phyloP scores from a whole-genome alignment of 345 rosid species.

The Corymbia maculata region DNA sequence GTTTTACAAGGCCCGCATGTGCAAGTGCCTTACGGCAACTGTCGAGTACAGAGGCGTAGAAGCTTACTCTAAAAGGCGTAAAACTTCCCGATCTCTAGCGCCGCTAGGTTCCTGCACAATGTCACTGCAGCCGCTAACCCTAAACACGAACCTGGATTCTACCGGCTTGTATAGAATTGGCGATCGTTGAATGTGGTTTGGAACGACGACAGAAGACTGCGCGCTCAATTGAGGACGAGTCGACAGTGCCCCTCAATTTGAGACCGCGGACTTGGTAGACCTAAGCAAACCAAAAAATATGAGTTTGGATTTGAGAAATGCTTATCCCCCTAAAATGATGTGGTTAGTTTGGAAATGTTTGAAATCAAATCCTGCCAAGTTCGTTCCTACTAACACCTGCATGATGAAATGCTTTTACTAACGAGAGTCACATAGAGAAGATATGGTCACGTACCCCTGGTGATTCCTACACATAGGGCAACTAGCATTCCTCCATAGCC shows the following conservation, averaged over 20 bases:
- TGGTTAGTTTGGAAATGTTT: too few species aligned
- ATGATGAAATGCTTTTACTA: too few species aligned
- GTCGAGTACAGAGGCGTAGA: neutral
- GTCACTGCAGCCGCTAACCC: neutral
- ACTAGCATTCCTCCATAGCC: constrained; percentile 44
- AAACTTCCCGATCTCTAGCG: neutral
- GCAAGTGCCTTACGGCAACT: neutral
- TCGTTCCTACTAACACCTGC: neutral
- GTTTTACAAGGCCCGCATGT: neutral
- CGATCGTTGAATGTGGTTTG: neutral
- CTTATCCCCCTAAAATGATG: neutral
- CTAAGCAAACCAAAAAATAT: neutral
- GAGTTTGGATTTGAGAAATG: neutral
- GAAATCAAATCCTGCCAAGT: neutral
- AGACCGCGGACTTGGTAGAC: neutral
- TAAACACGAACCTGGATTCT: neutral
- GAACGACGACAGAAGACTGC: neutral
- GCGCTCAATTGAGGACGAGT: neutral
- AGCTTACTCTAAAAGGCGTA: neutral
- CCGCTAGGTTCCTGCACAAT: neutral
- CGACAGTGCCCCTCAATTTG: neutral
- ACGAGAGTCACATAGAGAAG: too few species aligned
- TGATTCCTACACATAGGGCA: constrained; percentile 57
- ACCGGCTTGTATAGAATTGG: too few species aligned
- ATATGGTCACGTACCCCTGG: constrained; percentile 3